Evolutionary conservation across 2,329 filamentous ascomycete genomes (phyloP).

Genomic region (Arthroderma uncinatum): DNA sequence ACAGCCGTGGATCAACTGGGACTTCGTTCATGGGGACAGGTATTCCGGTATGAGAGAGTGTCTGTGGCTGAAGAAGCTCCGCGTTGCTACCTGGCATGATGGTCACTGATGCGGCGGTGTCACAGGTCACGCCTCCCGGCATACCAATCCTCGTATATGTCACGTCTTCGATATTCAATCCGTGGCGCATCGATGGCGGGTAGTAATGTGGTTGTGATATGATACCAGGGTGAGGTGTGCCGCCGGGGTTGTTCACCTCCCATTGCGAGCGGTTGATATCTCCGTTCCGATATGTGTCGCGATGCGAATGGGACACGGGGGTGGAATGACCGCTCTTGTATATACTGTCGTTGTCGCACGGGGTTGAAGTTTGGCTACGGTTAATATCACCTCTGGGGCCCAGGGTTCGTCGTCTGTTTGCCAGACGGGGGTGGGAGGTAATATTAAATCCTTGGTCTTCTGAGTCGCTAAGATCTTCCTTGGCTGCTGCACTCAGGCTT

Average conservation of each 20-base stretch:
- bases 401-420: constrained; percentile 17
- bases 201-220: constrained; percentile 43
- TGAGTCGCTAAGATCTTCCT: constrained; percentile 34
- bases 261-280: constrained; percentile 37
- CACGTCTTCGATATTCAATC: constrained; percentile 32
- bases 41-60: constrained; percentile 18
- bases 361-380: constrained; percentile 27
- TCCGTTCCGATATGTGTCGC: constrained; percentile 10
- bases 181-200: constrained; percentile 38
- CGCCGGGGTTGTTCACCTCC: constrained; percentile 42
- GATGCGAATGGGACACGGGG: constrained; percentile 9
- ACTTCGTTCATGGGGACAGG: constrained; percentile 19
- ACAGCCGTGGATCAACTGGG: constrained; percentile 35
- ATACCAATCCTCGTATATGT: constrained; percentile 31
- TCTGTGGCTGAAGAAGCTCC: constrained; percentile 30
- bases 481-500: constrained; percentile 20
- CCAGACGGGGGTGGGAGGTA: constrained; percentile 15
- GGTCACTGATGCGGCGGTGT: constrained; percentile 28
- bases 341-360: constrained; percentile 22
- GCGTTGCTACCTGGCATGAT: constrained; percentile 34
- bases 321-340: constrained; percentile 14
- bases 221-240: constrained; percentile 37
- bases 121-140: constrained; percentile 23
- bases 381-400: constrained; percentile 22
- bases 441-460: constrained; percentile 21